Evolutionary conservation across 768 basidiomycete genomes (phyloP), one percentile per base, ranked within the genome.

Genomic region (Tricholoma sp.): DNA sequence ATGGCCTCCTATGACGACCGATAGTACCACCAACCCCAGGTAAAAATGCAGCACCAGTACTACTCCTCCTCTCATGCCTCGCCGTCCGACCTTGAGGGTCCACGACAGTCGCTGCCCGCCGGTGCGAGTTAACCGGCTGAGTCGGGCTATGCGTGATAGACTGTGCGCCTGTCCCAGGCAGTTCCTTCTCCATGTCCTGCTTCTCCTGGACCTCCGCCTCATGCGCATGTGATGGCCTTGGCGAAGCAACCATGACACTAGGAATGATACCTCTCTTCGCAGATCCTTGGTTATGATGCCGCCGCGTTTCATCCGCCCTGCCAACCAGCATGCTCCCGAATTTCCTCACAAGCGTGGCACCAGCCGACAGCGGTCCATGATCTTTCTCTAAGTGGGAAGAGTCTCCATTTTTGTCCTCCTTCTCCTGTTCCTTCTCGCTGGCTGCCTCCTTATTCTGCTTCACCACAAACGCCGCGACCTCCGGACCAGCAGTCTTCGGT

Each of bases 91-190:
- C 81, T 49, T 82, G 79, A 0, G 88, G 81, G 67, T 92, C 90
- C 33, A 91, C 66, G 36, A 91, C 77, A 13, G 90, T 91, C 56
- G 89, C 88, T 4, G 89, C 89, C 5, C 90, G 77, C 18, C 90
- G 80, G 69, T 91, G 90, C 0, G 77, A 69, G 53, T 73, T 78
- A 52, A 84, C 63, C 0, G 85, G 84, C 66, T 85, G 85, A 57
- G 82, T 83, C 51, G 76, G 64, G 39, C 77, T 82, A 51, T 72
- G 64, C 15, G 74, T 59, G 9, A 79, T 62, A 3, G 72, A 62
- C 41, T 65, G 65, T 57, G 12, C 68, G 59, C 4, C 24, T 42
- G 54, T 49, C 34, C 52, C 52, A 24, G 53, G 56, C 17, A 48
- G 39, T 42, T 55, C 53, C 37, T 54, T 58, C 56, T 62, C 62